Conservation (phyloP, 805 yeast genomes). For the Starmerella apis region DNA sequence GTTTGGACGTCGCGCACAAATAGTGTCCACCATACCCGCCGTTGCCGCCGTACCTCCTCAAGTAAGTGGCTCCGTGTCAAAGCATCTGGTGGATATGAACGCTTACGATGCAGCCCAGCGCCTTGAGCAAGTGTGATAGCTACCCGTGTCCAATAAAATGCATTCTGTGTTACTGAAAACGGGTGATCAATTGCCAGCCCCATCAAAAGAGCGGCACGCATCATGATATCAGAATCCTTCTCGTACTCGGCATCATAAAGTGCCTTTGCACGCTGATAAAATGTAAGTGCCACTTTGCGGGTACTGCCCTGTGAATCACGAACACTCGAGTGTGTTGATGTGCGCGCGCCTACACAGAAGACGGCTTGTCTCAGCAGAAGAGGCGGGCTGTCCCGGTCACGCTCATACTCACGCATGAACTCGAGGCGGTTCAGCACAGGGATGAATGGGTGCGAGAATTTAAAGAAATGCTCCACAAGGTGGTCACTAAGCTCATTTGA, state of each 20-base stretch:
- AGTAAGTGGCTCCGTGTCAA: slow-evolving; percentile 31
- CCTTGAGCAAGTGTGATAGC: slow-evolving; percentile 66
- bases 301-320: slow-evolving; percentile 39
- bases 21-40: slow-evolving; percentile 66
- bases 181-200: slow-evolving; percentile 69
- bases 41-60: slow-evolving; percentile 34
- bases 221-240: slow-evolving; percentile 48
- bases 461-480: slow-evolving; percentile 52
- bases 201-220: slow-evolving; percentile 53
- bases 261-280: slow-evolving; percentile 64
- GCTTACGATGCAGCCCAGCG: slow-evolving; percentile 54
- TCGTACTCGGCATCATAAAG: slow-evolving; percentile 62
- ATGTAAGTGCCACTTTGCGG: slow-evolving; percentile 46
- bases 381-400: slow-evolving; percentile 42
- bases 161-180: slow-evolving; percentile 54
- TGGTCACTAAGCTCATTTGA: slow-evolving; percentile 47
- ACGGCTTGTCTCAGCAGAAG: slow-evolving; percentile 63
- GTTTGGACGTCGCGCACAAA: slow-evolving; percentile 60
- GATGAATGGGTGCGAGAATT: slow-evolving; percentile 52
- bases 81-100: background rate
- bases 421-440: slow-evolving; percentile 56
- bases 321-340: slow-evolving; percentile 44
- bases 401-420: slow-evolving; percentile 50
- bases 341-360: slow-evolving; percentile 56
- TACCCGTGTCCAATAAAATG: slow-evolving; percentile 58